Percentiles rank a stretch among this genome's conserved stretches.
phyloP scores from a whole-genome alignment of 2,329 filamentous ascomycete species.

The Aspergillus sp. region DNA sequence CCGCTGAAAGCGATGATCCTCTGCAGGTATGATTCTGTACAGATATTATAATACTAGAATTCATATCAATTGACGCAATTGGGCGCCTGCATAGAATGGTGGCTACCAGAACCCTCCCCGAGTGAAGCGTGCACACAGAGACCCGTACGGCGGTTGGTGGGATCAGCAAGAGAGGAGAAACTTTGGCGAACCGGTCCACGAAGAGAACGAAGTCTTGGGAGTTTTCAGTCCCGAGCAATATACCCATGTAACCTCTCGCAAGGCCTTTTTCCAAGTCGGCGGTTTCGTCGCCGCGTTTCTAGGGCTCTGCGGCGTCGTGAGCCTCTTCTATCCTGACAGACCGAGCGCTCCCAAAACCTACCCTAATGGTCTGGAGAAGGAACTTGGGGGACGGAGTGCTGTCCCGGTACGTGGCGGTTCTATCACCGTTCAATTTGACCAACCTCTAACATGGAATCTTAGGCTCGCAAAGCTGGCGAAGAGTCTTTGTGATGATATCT shows the following conservation, averaged over 20 bases:
- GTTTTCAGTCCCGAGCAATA: conserved; percentile 89
- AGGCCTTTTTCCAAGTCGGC: conserved; percentile 67
- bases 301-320: conserved; percentile 66
- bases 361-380: conserved; percentile 66
- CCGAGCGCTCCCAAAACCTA: conserved; percentile 69
- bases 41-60: background rate
- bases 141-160: conserved; percentile 93
- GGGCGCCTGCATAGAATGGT: conserved; percentile 39
- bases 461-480: conserved; percentile 42
- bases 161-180: conserved; percentile 96
- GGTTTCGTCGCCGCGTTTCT: conserved; percentile 65
- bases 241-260: conserved; percentile 74
- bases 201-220: conserved; percentile 91
- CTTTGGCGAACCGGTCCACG: conserved; percentile 93
- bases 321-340: conserved; percentile 69
- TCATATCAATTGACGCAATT: conserved; percentile 16
- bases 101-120: conserved; percentile 52
- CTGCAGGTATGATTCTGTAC: conserved; percentile 38
- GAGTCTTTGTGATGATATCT: conserved; percentile 36
- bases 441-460: conserved; percentile 16
- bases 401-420: conserved; percentile 57
- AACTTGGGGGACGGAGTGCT: conserved; percentile 70
- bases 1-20: conserved; percentile 43
- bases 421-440: background rate
- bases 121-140: conserved; percentile 87